Percentiles rank a stretch among this genome's conserved stretches.
Conservation (phyloP, 805 yeast species). For the Nakazawaea holstii region DNA sequence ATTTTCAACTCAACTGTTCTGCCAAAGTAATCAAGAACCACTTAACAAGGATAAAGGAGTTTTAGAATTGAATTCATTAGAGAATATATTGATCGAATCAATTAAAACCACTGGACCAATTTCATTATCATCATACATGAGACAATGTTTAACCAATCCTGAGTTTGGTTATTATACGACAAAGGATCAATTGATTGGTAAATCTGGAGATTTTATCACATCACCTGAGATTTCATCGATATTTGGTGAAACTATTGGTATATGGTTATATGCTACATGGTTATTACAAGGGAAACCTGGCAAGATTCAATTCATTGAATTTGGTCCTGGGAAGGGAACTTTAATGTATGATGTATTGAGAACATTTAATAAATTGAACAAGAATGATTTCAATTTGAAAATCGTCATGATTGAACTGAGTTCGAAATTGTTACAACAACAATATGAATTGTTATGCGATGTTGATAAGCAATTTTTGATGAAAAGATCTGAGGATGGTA, state of each 20-base stretch:
- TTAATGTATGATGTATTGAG: constrained; percentile 60
- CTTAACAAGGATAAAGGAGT: not conserved
- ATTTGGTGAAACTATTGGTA: constrained; percentile 80
- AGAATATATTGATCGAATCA: constrained; percentile 35
- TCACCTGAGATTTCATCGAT: constrained; percentile 85
- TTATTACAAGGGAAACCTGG: constrained; percentile 45
- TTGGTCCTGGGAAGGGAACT: constrained; percentile 86
- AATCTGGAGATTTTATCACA: constrained; percentile 70
- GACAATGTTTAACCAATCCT: constrained; percentile 78
- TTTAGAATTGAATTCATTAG: constrained; percentile 9
- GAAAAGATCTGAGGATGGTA: constrained; percentile 26
- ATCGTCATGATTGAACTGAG: constrained; percentile 70
- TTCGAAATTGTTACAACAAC: constrained; percentile 53
- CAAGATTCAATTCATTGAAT: constrained; percentile 56
- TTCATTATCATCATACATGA: constrained; percentile 67
- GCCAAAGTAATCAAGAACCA: not conserved
- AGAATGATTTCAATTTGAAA: constrained; percentile 16
- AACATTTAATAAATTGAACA: constrained; percentile 35
- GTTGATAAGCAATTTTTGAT: constrained; percentile 9
- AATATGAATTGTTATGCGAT: constrained; percentile 44
- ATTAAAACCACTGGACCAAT: constrained; percentile 74
- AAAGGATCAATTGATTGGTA: constrained; percentile 51
- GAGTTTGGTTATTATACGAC: constrained; percentile 75
- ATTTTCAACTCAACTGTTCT: not conserved
- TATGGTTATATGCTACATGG: constrained; percentile 65